Evolutionary conservation across 169 alveolate species (phyloP), one percentile per base, ranked within the genome.

Genomic region (Theileria equi): DNA sequence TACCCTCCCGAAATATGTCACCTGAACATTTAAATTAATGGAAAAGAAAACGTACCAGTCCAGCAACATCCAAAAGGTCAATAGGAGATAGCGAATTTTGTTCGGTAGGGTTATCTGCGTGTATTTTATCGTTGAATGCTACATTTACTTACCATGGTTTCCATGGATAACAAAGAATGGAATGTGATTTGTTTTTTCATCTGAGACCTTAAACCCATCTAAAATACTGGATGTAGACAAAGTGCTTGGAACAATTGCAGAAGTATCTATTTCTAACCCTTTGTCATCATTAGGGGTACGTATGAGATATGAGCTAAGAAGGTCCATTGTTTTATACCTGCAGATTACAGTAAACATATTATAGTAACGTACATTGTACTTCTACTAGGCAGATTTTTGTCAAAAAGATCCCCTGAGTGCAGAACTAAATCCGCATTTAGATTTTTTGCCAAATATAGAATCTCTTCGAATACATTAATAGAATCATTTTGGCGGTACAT

Each of bases 331-430:
- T 25, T 93, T 78, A 49, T 90, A 88, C 85, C 90, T 78, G 59
- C 91, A 81, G 8, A 38, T 5, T 31, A 17, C 16, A 28, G 34
- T 50, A 48, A 1, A 2, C 13, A 25, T 19, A 48, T 11, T 5
- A 1, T 2, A 48, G 28, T 48, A 43, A 54, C 16, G 29, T 28
- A 64, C 66, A 67, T 77, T 16, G 64, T 67, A 7, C 63, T 13
- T n/a, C 86, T 38, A 5, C 97, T 88, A 5, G 98, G 98, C 41
- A 92, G 90, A 54, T 91, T 88, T 23, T 95, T 96, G 70, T 96
- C 98, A 86, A 95, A 95, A 17, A 96, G 64, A 79, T 96, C 99
- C 0, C 99, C 99, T 21, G 98, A 95, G 58, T 94, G 91, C 17
- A 96, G 57, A 45, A 94, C 69, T 59, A 92, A 80, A 70, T 96